Conservation (phyloP, 495 filamentous ascomycete genomes). For the Penicillium psychrofluorescens region DNA sequence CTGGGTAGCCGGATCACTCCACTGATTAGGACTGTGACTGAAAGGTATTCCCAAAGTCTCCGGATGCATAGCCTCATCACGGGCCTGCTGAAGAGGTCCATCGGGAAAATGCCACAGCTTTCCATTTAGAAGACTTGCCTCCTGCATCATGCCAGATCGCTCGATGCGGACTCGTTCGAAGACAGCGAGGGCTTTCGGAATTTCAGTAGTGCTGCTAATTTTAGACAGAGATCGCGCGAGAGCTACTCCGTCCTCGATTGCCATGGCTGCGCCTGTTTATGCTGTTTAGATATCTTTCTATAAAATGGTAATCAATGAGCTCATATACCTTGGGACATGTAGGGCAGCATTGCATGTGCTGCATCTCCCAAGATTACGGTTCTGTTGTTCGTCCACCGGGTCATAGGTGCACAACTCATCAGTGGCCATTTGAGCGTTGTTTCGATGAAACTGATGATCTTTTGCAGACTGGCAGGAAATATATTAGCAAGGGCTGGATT, state of each 20-base stretch:
- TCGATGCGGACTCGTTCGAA: constrained; percentile 17
- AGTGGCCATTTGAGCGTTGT: constrained; percentile 31
- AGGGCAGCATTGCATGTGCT: constrained; percentile 41
- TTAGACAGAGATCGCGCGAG: constrained; percentile 13
- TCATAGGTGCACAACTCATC: constrained; percentile 17
- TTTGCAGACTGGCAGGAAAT: constrained; percentile 10
- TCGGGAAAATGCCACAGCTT: constrained; percentile 38
- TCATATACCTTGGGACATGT: constrained; percentile 30
- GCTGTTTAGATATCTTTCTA: background rate
- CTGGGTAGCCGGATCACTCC: constrained; percentile 34
- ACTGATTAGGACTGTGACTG: constrained; percentile 32
- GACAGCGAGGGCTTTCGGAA: constrained; percentile 9
- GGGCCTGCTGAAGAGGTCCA: constrained; percentile 28
- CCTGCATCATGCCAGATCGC: constrained; percentile 18
- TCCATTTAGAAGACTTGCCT: constrained; percentile 21
- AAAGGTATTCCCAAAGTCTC: constrained; percentile 11
- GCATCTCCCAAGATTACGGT: constrained; percentile 36
- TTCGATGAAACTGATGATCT: constrained; percentile 27
- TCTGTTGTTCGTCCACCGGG: constrained; percentile 23
- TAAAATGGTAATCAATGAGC: background rate
- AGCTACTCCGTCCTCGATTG: constrained; percentile 28
- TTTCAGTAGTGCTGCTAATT: constrained; percentile 2
- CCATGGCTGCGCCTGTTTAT: constrained; percentile 30
- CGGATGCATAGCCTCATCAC: constrained; percentile 30
- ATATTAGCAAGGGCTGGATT: background rate